Evolutionary conservation across 768 basidiomycete genomes (phyloP).

Genomic region (Xerocomellus chrysenteron): DNA sequence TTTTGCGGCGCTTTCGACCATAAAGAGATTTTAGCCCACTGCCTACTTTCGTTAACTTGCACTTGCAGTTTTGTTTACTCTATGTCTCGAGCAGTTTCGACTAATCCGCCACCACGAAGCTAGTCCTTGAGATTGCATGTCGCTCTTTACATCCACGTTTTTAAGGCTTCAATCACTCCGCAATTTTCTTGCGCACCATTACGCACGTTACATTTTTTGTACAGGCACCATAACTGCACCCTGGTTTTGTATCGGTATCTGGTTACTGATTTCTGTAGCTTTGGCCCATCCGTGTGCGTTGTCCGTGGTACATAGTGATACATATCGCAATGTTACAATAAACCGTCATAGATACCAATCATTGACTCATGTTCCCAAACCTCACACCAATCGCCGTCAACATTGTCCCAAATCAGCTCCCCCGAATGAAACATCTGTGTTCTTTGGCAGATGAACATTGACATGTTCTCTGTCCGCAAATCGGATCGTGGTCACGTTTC

Average conservation of each 20-base stretch:
- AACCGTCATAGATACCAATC: neutral
- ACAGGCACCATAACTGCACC: neutral
- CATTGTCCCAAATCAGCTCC: conserved; percentile 1
- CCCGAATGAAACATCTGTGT: neutral
- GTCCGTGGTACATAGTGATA: neutral
- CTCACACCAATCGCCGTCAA: neutral
- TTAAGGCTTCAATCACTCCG: neutral
- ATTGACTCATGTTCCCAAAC: neutral
- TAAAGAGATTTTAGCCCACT: conserved; percentile 19
- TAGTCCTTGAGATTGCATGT: neutral
- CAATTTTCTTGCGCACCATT: neutral
- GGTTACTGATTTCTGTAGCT: conserved; percentile 1
- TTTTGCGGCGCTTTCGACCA: conserved; percentile 32
- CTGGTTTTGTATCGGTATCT: conserved; percentile 19
- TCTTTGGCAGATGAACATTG: neutral
- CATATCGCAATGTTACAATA: neutral
- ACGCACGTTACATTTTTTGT: neutral
- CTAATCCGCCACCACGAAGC: neutral
- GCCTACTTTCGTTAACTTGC: neutral
- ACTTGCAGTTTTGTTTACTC: conserved; percentile 5
- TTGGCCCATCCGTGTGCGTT: neutral
- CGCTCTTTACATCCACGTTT: conserved; percentile 7
- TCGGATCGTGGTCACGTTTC: conserved; percentile 14
- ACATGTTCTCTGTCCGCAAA: conserved; percentile 11
- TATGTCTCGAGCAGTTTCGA: conserved; percentile 3